Base-by-base conservation (phyloP, 306 rosid species). In the Argentina anserina region DNA sequence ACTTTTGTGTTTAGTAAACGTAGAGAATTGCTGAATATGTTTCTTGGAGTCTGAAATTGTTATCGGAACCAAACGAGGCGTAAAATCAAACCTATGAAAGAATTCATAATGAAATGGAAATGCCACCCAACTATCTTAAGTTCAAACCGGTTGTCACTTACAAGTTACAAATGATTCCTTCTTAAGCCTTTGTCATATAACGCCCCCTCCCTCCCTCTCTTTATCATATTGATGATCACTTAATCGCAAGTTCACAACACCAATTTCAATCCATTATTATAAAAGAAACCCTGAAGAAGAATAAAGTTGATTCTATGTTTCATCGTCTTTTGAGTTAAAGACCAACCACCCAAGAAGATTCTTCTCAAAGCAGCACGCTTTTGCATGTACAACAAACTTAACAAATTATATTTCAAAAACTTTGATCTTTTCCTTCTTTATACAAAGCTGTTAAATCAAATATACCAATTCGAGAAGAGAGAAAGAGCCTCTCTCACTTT, bases 331-430 rank as follows among this genome's bases (percentile, higher is more conserved):
- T 42, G 52, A 33, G 41, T 7, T 55, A 37, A 71, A 71, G 40
- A 39, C 55, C 40, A 37, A 60, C 82, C 25, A 60, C 45, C 75
- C 79, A 29, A 79, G 71, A 59, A 67, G n/a, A 79, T 74, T 58
- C 70, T 61, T 13, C 31, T 29, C 56, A 65, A 45, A 77, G 36
- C 9, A 39, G 89, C 94, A 79, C 86, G 80, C 78, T 75, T 85
- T 87, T 84, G 86, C 90, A 85, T 79, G 93, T 60, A 58, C n/a
- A 4, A n/a, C n/a, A n/a, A n/a, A n/a, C n/a, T n/a, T n/a, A n/a
- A n/a, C n/a, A n/a, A n/a, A n/a, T n/a, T n/a, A n/a, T n/a, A n/a
- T n/a, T n/a, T n/a, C n/a, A n/a, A n/a, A n/a, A n/a, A 64, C n/a
- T 29, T 6, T 4, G 67, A 50, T 77, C 65, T 14, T 66, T 68